Base-by-base conservation (phyloP, 805 yeast species). In the Hanseniaspora jakobsenii region DNA sequence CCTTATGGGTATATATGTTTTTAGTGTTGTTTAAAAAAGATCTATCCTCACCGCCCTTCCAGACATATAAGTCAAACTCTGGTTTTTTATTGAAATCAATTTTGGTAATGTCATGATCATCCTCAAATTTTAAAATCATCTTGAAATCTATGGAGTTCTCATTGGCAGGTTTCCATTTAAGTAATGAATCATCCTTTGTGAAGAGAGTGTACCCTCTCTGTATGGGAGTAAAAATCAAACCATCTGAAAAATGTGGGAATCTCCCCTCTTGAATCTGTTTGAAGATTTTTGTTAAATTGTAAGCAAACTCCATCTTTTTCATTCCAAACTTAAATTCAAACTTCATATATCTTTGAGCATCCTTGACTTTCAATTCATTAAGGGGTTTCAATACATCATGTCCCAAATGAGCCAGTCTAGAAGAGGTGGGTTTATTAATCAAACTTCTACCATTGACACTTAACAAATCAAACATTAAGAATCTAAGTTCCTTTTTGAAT, bases 151-250 rank as follows among this genome's bases (percentile, higher is more conserved):
- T 75, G 0, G 96, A 81, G 54, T 91, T 93, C 60, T 89, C 98
- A 50, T 83, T 83, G 10, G 94, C 84, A 2, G 98, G 97, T 57
- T 91, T 91, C 99, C 99, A 91, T 62, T 93, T 91, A 45, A 91
- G 64, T 39, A 91, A 66, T 6, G 85, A 75, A 0, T 75, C 71
- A 60, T 91, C 97, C 1, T 97, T 89, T 8, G 59, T 58, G 12
- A 97, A 97, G 50, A 78, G 75, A 2, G 75, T 68, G 62, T 91
- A 91, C 0, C 95, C 93, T 1, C 89, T 75, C 43, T 77, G 84
- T 35, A 93, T 81, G 51, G 94, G 84, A 2, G 99, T 91, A 60
- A 86, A 83, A 49, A 91, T 84, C 22, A 91, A 70, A 1, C 99
- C 99, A 64, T 91, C 99, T 3, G 91, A 78, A 47, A 82, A 81